A percentile compares a stretch with the other conserved stretches of the same genome.
These are phyloP conservation scores for Epichloe gansuensis DNA, from an alignment of 2,329 filamentous ascomycete genomes.

Conservation along the genomic window DNA sequence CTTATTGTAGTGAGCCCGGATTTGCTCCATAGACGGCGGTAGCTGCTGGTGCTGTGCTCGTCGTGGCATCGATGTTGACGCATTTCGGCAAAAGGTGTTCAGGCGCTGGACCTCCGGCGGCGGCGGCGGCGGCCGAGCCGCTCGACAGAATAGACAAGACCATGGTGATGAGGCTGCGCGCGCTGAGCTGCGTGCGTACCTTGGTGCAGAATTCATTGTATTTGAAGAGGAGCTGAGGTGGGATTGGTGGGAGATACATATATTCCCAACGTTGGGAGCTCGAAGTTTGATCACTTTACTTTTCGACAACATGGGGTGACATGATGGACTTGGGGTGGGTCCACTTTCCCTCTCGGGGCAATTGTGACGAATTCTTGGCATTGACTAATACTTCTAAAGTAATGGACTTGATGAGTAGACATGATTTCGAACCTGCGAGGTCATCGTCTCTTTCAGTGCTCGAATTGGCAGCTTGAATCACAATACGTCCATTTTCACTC, in stretches of 20 bases:
- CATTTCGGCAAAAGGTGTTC: constrained; percentile 18
- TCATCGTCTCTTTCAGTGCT: too few species aligned
- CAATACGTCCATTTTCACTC: too few species aligned
- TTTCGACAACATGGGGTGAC: constrained; percentile 6
- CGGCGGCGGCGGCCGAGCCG: constrained; percentile 17
- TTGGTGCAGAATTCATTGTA: constrained; percentile 29
- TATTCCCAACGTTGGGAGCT: neutral
- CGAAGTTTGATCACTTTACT: neutral
- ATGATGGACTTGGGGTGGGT: neutral
- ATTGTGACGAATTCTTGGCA: neutral
- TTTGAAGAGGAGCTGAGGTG: constrained; percentile 1
- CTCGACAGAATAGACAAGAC: constrained; percentile 27
- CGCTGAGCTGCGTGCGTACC: constrained; percentile 21
- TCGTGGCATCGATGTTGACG: constrained; percentile 18
- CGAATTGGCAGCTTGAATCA: too few species aligned
- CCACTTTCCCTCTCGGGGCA: neutral
- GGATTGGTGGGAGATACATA: neutral
- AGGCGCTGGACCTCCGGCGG: constrained; percentile 7
- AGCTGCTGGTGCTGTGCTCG: constrained; percentile 15
- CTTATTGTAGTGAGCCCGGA: constrained; percentile 50
- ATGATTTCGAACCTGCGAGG: too few species aligned
- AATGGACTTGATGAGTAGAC: too few species aligned
- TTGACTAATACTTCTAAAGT: too few species aligned
- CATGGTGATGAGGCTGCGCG: constrained; percentile 17
- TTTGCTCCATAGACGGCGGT: constrained; percentile 43